Base-by-base conservation (phyloP, 208 protist genomes). In the Polymyxa betae region DNA sequence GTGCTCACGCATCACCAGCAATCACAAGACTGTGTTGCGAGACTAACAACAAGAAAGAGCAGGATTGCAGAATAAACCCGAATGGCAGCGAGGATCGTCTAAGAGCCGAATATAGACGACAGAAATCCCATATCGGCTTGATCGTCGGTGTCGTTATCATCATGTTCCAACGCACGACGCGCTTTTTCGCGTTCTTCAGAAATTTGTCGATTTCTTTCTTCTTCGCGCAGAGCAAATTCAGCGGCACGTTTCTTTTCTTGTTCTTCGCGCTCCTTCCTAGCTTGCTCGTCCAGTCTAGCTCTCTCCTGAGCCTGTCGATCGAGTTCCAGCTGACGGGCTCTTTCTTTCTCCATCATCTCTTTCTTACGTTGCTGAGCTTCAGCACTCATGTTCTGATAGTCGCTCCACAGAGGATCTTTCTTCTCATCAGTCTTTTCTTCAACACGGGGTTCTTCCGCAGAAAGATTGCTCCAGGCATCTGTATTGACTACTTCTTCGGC, bases 361-460 rank as follows among this genome's bases (percentile, higher is more conserved):
- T 82, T 82, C 72, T 82, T n/a, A 35, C 72, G 72, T 43, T 82
- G 72, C 72, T 45, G n/a, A 5, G 72, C 72, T n/a, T 82, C 72
- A 43, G 72, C 72, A 43, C n/a, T 82, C 72, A 82, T 82, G 16
- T 5, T 82, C 72, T 82, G 72, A 82, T 82, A 82, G n/a, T 82
- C 72, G n/a, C 35, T 43, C 72, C 72, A 82, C 40, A 82, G 72
- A 35, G 72, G 72, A 35, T 82, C 72, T 43, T 35, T 35, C 35
- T 82, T 5, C 16, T n/a, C 72, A 16, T 5, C 5, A 35, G 5
- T 35, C 5, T 35, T n/a, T 35, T 5, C 72, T 20, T 20, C 72
- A 38, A n/a, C 40, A 20, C 16, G 10, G 35, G 72, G n/a, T 20
- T 82, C 72, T 5, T 82, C n/a, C 10, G 72, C n/a, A 45, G n/a